These are phyloP conservation scores for Aspergillus heteromorphus DNA, from an alignment of 495 filamentous ascomycete species.

Conservation along the genomic window DNA sequence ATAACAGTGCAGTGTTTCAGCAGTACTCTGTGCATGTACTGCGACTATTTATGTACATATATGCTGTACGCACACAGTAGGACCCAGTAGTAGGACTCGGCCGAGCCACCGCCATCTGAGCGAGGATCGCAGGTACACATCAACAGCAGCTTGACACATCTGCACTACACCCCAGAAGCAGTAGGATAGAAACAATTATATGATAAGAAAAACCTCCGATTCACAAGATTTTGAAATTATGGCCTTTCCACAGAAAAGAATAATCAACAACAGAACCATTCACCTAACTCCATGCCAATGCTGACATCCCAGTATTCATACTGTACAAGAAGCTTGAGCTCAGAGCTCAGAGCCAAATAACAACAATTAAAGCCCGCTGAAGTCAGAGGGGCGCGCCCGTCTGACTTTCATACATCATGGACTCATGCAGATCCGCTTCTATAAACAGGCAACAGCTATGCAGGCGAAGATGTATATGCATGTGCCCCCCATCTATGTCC, in stretches of 20 bases:
- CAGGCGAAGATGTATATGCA: neutral
- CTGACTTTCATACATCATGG: neutral
- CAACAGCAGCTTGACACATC: no score
- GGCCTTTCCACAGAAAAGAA: neutral
- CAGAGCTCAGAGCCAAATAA: no score
- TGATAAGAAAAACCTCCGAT: neutral
- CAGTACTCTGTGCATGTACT: no score
- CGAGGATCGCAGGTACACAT: no score
- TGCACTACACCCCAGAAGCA: no score
- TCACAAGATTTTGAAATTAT: neutral
- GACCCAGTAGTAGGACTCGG: neutral
- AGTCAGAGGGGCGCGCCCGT: neutral
- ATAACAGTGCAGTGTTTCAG: no score
- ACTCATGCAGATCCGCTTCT: neutral
- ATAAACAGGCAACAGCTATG: neutral
- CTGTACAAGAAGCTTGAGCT: constrained; percentile 2
- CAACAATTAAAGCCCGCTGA: neutral
- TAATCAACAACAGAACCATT: neutral
- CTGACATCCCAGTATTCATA: constrained; percentile 5
- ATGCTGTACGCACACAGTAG: no score
- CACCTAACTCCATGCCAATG: constrained; percentile 16
- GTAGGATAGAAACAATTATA: no score
- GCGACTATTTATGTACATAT: no score
- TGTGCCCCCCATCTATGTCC: neutral
- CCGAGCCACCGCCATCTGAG: neutral